phyloP scores from a whole-genome alignment of 1,284 basidiomycete genomes.

The Cutaneotrichosporon mucoides region DNA sequence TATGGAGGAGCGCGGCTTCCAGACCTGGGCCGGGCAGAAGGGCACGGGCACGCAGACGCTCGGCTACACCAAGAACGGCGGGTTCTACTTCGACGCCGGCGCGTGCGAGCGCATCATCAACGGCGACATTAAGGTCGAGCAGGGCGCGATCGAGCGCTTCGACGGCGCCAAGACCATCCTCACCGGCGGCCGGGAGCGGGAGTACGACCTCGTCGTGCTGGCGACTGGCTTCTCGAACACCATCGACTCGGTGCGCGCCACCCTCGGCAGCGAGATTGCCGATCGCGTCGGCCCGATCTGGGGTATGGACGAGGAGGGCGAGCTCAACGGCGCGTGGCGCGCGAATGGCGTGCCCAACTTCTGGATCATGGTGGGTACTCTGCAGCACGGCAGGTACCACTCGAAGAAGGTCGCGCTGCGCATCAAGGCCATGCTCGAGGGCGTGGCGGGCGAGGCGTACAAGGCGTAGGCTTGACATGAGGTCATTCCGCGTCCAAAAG shows the following conservation, averaged over 20 bases:
- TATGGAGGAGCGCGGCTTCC: conserved; percentile 56
- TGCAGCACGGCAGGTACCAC: conserved; percentile 26
- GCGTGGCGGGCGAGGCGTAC: conserved; percentile 22
- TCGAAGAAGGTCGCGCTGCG: conserved; percentile 26
- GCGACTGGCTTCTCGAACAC: conserved; percentile 57
- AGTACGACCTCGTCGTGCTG: conserved; percentile 64
- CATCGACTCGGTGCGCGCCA: conserved; percentile 43
- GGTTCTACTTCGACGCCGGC: conserved; percentile 41
- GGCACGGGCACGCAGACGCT: conserved; percentile 25
- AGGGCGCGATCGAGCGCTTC: conserved; percentile 29
- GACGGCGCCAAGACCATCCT: conserved; percentile 26
- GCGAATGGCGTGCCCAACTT: conserved; percentile 55
- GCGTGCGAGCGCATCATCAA: conserved; percentile 36
- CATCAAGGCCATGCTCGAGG: conserved; percentile 30
- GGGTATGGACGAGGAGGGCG: conserved; percentile 59
- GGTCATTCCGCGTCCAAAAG: no score
- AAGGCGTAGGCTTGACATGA: conserved; percentile 2
- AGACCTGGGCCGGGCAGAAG: conserved; percentile 29
- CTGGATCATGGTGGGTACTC: conserved; percentile 58
- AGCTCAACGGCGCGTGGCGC: conserved; percentile 55
- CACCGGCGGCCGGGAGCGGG: conserved; percentile 46
- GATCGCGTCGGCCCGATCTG: conserved; percentile 54
- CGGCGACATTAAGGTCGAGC: conserved; percentile 58
- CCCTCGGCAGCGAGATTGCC: conserved; percentile 54
- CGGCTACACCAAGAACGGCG: conserved; percentile 28